Base-by-base conservation (phyloP, 192 early-diverging fungal species). In the Entomortierella lignicola region DNA sequence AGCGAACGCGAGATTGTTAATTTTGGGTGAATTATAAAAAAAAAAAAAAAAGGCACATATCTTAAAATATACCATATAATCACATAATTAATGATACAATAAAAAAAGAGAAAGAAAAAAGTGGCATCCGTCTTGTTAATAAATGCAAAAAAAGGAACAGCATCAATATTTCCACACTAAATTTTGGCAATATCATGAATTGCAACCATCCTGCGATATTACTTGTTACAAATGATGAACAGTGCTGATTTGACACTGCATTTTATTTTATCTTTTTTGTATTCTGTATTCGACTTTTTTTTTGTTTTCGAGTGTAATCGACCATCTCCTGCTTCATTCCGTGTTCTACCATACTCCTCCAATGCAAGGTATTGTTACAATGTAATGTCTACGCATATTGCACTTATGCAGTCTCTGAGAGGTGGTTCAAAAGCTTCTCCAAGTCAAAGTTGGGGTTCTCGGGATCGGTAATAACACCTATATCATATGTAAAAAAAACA, bases 381-480 rank as follows among this genome's bases (percentile, higher is more conserved):
- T 15, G 15, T 20, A 30, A 32, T 60, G 43, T 26, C 25, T 52
- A 51, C 17, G 53, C 37, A 18, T 59, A 60, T 8, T 7, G 8
- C 4, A 2, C 50, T 79, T 79, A 79, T 79, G 75, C 75, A 27
- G 75, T 70, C 67, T 79, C 75, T 29, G 75, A 79, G 60, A 75
- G 64, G 55, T 85, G 72, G 61, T 77, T 66, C 64, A 89, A 65
- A 69, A 81, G 81, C 80, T 86, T 84, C 59, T 89, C 88, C 63
- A 89, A 74, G 60, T 89, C 88, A 55, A 89, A 89, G 77, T 87
- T 72, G 69, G 88, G 88, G 58, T 66, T 82, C 44, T 89, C 86
- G 43, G 83, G 72, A 62, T 89, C 88, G 57, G 83, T 81, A 48
- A 86, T 72, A 51, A 86, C 82, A 66, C 64, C 77, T 80, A 63